Conservation (phyloP, 108 stramenopile genomes). For the Fragilariopsis cylindrus region DNA sequence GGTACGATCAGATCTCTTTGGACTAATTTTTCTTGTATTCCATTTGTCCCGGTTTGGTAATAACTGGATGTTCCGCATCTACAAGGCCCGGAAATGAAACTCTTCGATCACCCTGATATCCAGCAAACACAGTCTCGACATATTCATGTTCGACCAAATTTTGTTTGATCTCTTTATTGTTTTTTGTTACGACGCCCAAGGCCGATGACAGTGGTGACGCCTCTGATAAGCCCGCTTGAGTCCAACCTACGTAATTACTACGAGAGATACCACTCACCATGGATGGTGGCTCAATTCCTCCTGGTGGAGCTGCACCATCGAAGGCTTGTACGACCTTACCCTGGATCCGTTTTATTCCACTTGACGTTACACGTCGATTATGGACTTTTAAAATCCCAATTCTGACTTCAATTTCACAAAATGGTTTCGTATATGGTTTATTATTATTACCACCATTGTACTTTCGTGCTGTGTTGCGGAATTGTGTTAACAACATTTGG, state of each 20-base stretch:
- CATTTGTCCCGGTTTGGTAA: conserved; percentile 51
- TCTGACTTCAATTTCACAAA: conserved; percentile 79
- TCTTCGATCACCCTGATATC: conserved; percentile 60
- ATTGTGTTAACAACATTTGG: conserved; percentile 64
- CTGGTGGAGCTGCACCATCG: conserved; percentile 41
- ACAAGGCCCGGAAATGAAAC: conserved; percentile 54
- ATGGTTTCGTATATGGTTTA: conserved; percentile 46
- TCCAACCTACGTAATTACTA: conserved; percentile 73
- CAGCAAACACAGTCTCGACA: conserved; percentile 78
- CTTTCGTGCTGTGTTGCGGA: conserved; percentile 54
- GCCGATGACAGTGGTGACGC: conserved; percentile 57
- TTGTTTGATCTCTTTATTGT: conserved; percentile 44
- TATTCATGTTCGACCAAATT: conserved; percentile 61
- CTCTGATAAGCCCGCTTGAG: conserved; percentile 59
- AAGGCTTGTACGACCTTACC: conserved; percentile 62
- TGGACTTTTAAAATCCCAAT: conserved; percentile 73
- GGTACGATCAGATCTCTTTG: conserved; percentile 73
- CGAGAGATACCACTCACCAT: conserved; percentile 77
- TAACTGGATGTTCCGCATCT: conserved; percentile 24
- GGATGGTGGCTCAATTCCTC: conserved; percentile 16
- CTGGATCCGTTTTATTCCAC: conserved; percentile 64
- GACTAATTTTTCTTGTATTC: conserved; percentile 74
- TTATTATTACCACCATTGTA: conserved; percentile 28
- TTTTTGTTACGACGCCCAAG: conserved; percentile 45
- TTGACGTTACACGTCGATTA: conserved; percentile 61